Conservation (phyloP, 2,329 filamentous ascomycete genomes). For the Colletotrichum lentis region DNA sequence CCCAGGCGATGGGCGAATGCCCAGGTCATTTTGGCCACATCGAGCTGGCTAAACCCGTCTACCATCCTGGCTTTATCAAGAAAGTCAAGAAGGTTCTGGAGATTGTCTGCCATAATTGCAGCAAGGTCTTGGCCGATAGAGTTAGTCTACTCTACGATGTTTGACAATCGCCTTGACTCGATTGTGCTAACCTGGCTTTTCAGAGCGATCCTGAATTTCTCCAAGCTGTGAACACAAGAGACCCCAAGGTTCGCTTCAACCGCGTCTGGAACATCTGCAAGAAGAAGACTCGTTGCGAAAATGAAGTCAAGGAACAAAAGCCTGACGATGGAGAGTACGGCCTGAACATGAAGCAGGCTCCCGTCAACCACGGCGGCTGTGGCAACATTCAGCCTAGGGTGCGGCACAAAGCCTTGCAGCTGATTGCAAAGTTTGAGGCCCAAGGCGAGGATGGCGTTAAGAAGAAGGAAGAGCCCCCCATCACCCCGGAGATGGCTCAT, state of each 20-base stretch:
- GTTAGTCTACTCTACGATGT: slow-evolving; percentile 77
- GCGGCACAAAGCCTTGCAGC: slow-evolving; percentile 83
- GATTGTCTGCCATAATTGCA: slow-evolving; percentile 98
- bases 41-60: slow-evolving; percentile 95
- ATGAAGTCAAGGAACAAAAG: slow-evolving; percentile 74
- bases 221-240: slow-evolving; percentile 82
- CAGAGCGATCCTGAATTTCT: slow-evolving; percentile 86
- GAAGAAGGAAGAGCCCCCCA: slow-evolving; percentile 76
- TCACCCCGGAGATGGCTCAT: slow-evolving; percentile 85
- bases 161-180: slow-evolving; percentile 61
- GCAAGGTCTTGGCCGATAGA: slow-evolving; percentile 96
- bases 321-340: slow-evolving; percentile 72
- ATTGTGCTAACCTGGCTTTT: slow-evolving; percentile 67
- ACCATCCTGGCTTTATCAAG: slow-evolving; percentile 93
- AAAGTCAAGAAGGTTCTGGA: slow-evolving; percentile 99
- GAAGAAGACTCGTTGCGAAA: slow-evolving; percentile 84
- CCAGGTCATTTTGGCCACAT: slow-evolving; percentile 99
- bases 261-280: slow-evolving; percentile 93
- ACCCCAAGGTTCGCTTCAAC: slow-evolving; percentile 94
- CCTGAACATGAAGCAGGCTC: slow-evolving; percentile 63
- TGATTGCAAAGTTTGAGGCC: slow-evolving; percentile 78
- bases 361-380: slow-evolving; percentile 83
- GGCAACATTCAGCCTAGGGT: slow-evolving; percentile 91
- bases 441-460: slow-evolving; percentile 80
- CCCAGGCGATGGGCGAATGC: slow-evolving; percentile 94